A percentile compares a stretch with the other conserved stretches of the same genome.
phyloP scores from a whole-genome alignment of 495 filamentous ascomycete species.

The Neurospora tetrasperma region DNA sequence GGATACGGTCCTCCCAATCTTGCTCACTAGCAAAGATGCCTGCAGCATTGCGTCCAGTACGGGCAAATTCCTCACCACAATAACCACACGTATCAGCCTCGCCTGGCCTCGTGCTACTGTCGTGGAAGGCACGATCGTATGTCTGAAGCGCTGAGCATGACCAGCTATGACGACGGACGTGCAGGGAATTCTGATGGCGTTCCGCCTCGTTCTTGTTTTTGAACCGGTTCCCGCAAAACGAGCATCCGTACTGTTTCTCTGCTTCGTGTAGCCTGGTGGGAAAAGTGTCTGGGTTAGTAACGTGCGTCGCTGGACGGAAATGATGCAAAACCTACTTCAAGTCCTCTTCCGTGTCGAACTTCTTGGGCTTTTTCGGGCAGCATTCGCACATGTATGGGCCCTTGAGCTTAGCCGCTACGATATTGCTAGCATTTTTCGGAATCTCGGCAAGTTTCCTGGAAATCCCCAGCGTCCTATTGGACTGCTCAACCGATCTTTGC shows the following conservation, averaged over 20 bases:
- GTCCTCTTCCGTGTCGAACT: slow-evolving; percentile 81
- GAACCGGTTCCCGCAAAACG: slow-evolving; percentile 88
- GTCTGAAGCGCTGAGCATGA: slow-evolving; percentile 80
- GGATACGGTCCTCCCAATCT: slow-evolving; percentile 77
- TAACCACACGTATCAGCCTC: slow-evolving; percentile 82
- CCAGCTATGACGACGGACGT: slow-evolving; percentile 94
- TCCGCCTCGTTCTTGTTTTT: slow-evolving; percentile 99
- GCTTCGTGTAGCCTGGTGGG: slow-evolving; percentile 55
- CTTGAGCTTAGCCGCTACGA: slow-evolving; percentile 31
- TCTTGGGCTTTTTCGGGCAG: slow-evolving; percentile 97
- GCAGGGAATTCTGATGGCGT: slow-evolving; percentile 92
- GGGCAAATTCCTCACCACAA: slow-evolving; percentile 86
- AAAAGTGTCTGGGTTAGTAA: slow-evolving; percentile 8
- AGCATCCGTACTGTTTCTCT: slow-evolving; percentile 93
- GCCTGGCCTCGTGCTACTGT: slow-evolving; percentile 49
- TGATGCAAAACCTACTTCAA: slow-evolving; percentile 56
- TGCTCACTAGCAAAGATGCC: slow-evolving; percentile 29
- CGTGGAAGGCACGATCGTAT: slow-evolving; percentile 77
- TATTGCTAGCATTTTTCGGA: slow-evolving; percentile 27
- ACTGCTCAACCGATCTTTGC: slow-evolving; percentile 19
- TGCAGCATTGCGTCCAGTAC: slow-evolving; percentile 36
- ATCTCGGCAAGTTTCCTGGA: slow-evolving; percentile 39
- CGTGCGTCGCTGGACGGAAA: not conserved
- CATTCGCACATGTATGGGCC: slow-evolving; percentile 81
- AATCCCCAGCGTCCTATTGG: slow-evolving; percentile 29